Percentiles rank a stretch among this genome's conserved stretches.
These are phyloP conservation scores for Laburnicola sp. DNA, from an alignment of 2,329 filamentous ascomycete species.

Conservation along the genomic window DNA sequence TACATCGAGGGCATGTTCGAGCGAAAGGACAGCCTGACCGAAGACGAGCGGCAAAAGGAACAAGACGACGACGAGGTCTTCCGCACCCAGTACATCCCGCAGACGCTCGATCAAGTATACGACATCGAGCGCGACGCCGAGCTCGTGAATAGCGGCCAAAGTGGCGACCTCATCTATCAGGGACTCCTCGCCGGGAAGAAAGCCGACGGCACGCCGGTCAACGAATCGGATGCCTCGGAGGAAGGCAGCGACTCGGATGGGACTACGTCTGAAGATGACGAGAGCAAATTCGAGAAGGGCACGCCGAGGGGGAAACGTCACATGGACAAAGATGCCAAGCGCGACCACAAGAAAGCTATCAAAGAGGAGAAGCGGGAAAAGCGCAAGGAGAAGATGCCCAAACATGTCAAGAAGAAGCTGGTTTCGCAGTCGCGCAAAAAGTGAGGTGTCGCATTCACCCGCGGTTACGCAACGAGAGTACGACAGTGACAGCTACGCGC, in stretches of 20 bases:
- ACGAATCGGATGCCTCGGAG: conserved; percentile 51
- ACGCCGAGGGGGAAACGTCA: conserved; percentile 57
- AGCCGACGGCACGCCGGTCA: conserved; percentile 28
- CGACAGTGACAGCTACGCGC: no score
- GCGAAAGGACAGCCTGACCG: conserved; percentile 53
- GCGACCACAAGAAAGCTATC: conserved; percentile 82
- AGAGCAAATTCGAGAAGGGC: conserved; percentile 41
- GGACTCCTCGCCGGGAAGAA: conserved; percentile 77
- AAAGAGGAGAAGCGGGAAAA: conserved; percentile 97
- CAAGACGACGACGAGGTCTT: conserved; percentile 91
- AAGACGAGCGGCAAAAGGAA: conserved; percentile 58
- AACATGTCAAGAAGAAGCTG: conserved; percentile 90
- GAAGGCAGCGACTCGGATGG: conserved; percentile 24
- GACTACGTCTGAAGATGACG: conserved; percentile 29
- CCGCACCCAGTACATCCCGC: conserved; percentile 93
- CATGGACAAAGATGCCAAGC: conserved; percentile 89
- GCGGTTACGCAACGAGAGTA: no score
- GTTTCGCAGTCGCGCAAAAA: conserved; percentile 67
- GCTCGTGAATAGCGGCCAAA: conserved; percentile 72
- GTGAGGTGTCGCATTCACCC: conserved; percentile 37
- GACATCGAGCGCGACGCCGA: conserved; percentile 90
- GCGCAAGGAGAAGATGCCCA: conserved; percentile 93
- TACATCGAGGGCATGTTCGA: conserved; percentile 70
- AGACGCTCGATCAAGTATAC: conserved; percentile 93
- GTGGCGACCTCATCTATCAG: conserved; percentile 79